A percentile compares a stretch with the other conserved stretches of the same genome.
Conservation (phyloP, 2,329 filamentous ascomycete genomes). For the Penicillium sp. region DNA sequence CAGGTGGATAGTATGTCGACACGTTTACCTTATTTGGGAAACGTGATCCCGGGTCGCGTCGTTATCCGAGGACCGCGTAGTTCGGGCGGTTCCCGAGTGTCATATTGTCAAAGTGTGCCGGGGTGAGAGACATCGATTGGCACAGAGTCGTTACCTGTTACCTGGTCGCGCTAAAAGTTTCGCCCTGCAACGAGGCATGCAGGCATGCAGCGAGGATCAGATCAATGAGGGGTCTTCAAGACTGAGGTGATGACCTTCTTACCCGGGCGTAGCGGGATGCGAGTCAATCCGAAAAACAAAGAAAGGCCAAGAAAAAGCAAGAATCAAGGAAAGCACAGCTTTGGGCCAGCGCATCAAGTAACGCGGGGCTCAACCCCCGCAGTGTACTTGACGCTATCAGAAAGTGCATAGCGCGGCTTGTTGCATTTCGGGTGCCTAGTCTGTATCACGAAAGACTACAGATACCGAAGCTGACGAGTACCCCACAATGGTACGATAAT, state of each 20-base stretch:
- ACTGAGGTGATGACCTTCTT: not conserved
- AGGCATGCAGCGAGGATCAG: slow-evolving; percentile 1
- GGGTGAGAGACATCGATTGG: not conserved
- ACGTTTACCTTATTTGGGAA: not conserved
- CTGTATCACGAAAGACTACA: slow-evolving; percentile 11
- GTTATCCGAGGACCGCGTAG: not conserved
- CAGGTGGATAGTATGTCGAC: not conserved
- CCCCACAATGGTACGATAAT: not conserved
- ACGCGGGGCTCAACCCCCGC: slow-evolving; percentile 23
- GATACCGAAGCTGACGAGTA: slow-evolving; percentile 8
- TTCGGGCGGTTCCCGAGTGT: slow-evolving; percentile 1
- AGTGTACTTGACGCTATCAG: slow-evolving; percentile 8
- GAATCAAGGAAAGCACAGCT: slow-evolving; percentile 1
- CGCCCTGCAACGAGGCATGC: not conserved
- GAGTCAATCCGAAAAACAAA: slow-evolving; percentile 8
- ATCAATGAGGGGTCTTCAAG: slow-evolving; percentile 4
- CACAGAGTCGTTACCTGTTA: not conserved
- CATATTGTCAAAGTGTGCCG: not conserved
- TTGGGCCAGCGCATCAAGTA: slow-evolving; percentile 14
- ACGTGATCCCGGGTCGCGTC: slow-evolving; percentile 1
- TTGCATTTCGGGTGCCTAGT: slow-evolving; percentile 9
- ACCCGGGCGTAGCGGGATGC: not conserved
- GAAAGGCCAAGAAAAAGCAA: not conserved
- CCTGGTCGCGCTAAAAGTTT: slow-evolving; percentile 3
- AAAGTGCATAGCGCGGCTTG: slow-evolving; percentile 8